phyloP scores from a whole-genome alignment of 2,329 filamentous ascomycete genomes.

The Ceratocystis harringtonii region DNA sequence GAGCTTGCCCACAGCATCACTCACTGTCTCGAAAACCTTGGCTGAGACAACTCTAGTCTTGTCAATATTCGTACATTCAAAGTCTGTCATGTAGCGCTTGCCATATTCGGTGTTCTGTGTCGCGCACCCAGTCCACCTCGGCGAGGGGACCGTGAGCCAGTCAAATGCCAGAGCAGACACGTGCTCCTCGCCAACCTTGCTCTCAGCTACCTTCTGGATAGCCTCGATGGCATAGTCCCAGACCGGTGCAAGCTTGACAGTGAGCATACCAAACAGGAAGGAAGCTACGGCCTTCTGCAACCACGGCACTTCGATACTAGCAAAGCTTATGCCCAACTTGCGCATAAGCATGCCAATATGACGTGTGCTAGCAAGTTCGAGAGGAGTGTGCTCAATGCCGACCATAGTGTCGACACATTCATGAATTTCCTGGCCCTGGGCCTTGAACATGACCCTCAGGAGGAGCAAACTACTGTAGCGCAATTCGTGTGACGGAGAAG shows the following conservation, averaged over 20 bases:
- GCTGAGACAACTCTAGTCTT: conserved; percentile 39
- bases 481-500: conserved; percentile 58
- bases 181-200: conserved; percentile 54
- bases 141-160: conserved; percentile 53
- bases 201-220: conserved; percentile 58
- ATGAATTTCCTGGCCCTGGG: conserved; percentile 22
- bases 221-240: conserved; percentile 74
- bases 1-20: conserved; percentile 43
- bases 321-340: conserved; percentile 54
- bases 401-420: conserved; percentile 42
- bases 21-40: conserved; percentile 37
- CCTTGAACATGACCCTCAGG: conserved; percentile 42
- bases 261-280: conserved; percentile 81
- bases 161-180: conserved; percentile 59
- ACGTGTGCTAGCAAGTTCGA: conserved; percentile 62
- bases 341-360: conserved; percentile 74
- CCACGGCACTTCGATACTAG: conserved; percentile 45
- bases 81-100: conserved; percentile 46
- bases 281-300: conserved; percentile 57
- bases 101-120: conserved; percentile 25
- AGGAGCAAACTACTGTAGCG: conserved; percentile 60
- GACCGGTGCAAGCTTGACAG: conserved; percentile 66
- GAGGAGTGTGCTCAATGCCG: conserved; percentile 61
- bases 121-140: conserved; percentile 35
- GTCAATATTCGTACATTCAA: conserved; percentile 66